Percentiles rank a stretch among this genome's conserved stretches.
phyloP scores from a whole-genome alignment of 176 grass and related monocot species.

The Juncus inflexus region DNA sequence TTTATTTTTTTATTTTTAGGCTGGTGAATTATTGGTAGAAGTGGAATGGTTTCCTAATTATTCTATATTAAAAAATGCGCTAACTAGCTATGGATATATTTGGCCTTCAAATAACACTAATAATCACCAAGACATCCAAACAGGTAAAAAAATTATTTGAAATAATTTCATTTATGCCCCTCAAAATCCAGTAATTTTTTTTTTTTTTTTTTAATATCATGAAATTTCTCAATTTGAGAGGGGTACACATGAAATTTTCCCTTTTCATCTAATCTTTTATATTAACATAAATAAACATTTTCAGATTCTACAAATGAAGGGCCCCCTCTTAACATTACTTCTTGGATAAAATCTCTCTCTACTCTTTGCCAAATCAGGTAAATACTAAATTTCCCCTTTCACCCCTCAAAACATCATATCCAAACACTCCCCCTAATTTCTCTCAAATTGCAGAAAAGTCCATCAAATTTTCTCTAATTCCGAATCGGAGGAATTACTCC shows the following conservation, averaged over 20 bases:
- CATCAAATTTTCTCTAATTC: slow-evolving; percentile 48
- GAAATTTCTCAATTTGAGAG: too few species aligned
- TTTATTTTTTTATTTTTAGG: slow-evolving; percentile 59
- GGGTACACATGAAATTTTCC: too few species aligned
- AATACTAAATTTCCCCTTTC: neutral
- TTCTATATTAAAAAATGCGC: slow-evolving; percentile 49
- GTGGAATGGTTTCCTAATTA: slow-evolving; percentile 72
- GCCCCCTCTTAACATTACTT: slow-evolving; percentile 71
- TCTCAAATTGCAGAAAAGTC: slow-evolving; percentile 52
- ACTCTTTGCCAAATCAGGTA: slow-evolving; percentile 89
- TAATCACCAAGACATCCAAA: slow-evolving; percentile 22
- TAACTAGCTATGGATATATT: slow-evolving; percentile 65
- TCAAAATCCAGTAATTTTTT: too few species aligned
- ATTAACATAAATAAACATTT: neutral
- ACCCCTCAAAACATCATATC: slow-evolving; percentile 2
- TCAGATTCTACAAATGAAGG: slow-evolving; percentile 38
- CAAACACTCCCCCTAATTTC: neutral
- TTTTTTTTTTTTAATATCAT: too few species aligned
- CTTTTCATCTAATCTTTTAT: too few species aligned
- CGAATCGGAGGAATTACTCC: slow-evolving; percentile 73
- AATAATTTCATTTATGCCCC: slow-evolving; percentile 5
- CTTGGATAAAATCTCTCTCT: slow-evolving; percentile 70
- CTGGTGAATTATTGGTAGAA: slow-evolving; percentile 37
- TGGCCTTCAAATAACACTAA: neutral
- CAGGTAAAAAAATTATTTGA: slow-evolving; percentile 31